Percentiles rank a stretch among this genome's conserved stretches.
Evolutionary conservation across 2,329 filamentous ascomycete genomes (phyloP).

Genomic region (Stachybotrys echinatus): DNA sequence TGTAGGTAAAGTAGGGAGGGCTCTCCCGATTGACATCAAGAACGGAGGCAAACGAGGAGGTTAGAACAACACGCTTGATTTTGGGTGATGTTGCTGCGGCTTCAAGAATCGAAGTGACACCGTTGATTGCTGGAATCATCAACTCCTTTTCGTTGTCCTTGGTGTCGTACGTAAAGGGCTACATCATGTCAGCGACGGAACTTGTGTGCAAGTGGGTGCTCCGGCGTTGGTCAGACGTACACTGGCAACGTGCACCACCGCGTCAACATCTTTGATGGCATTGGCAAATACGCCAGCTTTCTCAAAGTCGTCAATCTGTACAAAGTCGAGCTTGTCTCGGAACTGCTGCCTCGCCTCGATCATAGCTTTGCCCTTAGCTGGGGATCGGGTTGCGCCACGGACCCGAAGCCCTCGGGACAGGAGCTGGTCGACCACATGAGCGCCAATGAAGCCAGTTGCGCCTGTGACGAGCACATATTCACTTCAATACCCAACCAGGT

Average conservation of each 20-base stretch:
- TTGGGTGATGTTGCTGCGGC: constrained; percentile 16
- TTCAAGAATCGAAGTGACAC: constrained; percentile 34
- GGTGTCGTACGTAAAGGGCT: constrained; percentile 38
- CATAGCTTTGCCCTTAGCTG: constrained; percentile 25
- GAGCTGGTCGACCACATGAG: constrained; percentile 26
- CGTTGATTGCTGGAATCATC: constrained; percentile 39
- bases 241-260: constrained; percentile 38
- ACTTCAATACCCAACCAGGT: constrained; percentile 1
- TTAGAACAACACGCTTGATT: constrained; percentile 43
- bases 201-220: fast-evolving
- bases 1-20: constrained; percentile 46
- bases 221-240: constrained; percentile 20
- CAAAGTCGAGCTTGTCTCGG: constrained; percentile 30
- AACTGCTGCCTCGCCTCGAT: constrained; percentile 29
- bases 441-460: constrained; percentile 23
- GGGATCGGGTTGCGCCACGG: constrained; percentile 21
- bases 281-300: constrained; percentile 26
- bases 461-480: constrained; percentile 17
- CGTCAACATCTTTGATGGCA: constrained; percentile 34
- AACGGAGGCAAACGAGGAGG: constrained; percentile 65
- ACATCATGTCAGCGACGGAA: background rate
- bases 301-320: constrained; percentile 36
- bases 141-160: constrained; percentile 39
- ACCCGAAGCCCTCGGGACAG: constrained; percentile 22
- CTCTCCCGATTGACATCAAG: constrained; percentile 42